Conservation (phyloP, 2,329 filamentous ascomycete species). For the Claviceps sp. region DNA sequence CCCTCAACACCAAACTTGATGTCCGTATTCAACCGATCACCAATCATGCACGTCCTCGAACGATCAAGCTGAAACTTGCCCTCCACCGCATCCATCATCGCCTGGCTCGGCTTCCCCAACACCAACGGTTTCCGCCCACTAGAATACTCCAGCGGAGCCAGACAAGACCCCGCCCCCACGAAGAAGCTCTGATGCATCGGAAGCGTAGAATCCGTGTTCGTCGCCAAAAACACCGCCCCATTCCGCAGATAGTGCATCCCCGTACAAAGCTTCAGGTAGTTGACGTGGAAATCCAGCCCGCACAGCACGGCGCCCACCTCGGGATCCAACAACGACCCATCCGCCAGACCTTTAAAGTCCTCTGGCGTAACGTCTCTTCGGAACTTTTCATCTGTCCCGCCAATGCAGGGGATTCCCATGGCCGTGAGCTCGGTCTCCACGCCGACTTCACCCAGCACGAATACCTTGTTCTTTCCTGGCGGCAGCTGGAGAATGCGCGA, state of each 20-base stretch:
- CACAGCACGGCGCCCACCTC: constrained; percentile 82
- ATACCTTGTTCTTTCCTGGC: constrained; percentile 78
- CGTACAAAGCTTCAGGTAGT: constrained; percentile 80
- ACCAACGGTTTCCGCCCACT: constrained; percentile 55
- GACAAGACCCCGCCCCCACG: constrained; percentile 77
- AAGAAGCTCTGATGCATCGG: constrained; percentile 74
- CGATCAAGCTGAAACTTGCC: constrained; percentile 87
- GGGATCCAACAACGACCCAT: constrained; percentile 63
- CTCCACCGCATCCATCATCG: constrained; percentile 98
- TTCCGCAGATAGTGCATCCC: constrained; percentile 75
- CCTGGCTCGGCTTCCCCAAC: constrained; percentile 89
- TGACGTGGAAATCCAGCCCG: constrained; percentile 87
- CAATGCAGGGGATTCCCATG: constrained; percentile 68
- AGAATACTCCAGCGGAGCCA: constrained; percentile 65
- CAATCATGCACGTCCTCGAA: constrained; percentile 82
- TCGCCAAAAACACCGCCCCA: constrained; percentile 80
- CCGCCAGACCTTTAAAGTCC: constrained; percentile 69
- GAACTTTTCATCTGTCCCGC: constrained; percentile 70
- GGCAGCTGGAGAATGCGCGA: constrained; percentile 76
- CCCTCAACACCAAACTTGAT: constrained; percentile 92
- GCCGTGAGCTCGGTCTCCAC: constrained; percentile 78
- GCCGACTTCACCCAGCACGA: constrained; percentile 79
- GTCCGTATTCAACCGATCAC: constrained; percentile 86
- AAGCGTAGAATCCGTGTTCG: constrained; percentile 83
- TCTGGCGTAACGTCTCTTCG: constrained; percentile 66